Evolutionary conservation across 352 stramenopile genomes (phyloP).

Genomic region (Phytophthora citrophthora): DNA sequence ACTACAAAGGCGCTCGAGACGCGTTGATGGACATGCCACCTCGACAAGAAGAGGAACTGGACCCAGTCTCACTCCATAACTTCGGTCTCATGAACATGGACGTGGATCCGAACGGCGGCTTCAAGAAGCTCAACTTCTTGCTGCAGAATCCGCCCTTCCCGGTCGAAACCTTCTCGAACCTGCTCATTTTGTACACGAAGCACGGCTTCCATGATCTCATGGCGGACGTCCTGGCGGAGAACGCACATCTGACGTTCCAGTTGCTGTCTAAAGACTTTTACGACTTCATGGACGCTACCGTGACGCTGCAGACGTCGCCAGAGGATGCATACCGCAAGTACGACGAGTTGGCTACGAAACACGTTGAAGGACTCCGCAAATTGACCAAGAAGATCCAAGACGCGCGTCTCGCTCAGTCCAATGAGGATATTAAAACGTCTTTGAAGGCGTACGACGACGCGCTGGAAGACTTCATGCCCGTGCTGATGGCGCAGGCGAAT

Average conservation of each 20-base stretch:
- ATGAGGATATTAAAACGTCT: constrained; percentile 92
- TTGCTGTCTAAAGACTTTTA: constrained; percentile 94
- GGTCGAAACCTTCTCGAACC: constrained; percentile 95
- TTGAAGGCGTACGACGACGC: constrained; percentile 95
- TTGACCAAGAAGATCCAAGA: constrained; percentile 96
- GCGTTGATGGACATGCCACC: constrained; percentile 94
- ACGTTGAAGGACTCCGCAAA: constrained; percentile 93
- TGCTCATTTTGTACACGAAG: constrained; percentile 95
- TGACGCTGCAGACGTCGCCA: constrained; percentile 93
- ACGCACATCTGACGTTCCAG: constrained; percentile 94
- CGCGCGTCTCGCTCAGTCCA: constrained; percentile 89
- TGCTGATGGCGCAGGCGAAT: constrained; percentile 96
- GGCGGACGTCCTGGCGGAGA: constrained; percentile 95
- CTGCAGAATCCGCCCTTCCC: constrained; percentile 94
- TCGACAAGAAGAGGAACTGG: constrained; percentile 92
- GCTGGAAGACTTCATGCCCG: constrained; percentile 95
- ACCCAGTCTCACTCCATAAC: constrained; percentile 91
- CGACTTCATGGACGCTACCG: constrained; percentile 95
- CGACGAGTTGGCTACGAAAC: constrained; percentile 92
- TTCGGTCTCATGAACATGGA: constrained; percentile 95
- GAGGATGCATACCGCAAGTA: constrained; percentile 95
- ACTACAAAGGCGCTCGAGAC: constrained; percentile 84
- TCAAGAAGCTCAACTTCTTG: constrained; percentile 97
- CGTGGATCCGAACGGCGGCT: constrained; percentile 91
- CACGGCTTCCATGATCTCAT: constrained; percentile 96